These are phyloP conservation scores for Exutisphaerella laricina DNA, from an alignment of 2,329 filamentous ascomycete species.

Conservation along the genomic window DNA sequence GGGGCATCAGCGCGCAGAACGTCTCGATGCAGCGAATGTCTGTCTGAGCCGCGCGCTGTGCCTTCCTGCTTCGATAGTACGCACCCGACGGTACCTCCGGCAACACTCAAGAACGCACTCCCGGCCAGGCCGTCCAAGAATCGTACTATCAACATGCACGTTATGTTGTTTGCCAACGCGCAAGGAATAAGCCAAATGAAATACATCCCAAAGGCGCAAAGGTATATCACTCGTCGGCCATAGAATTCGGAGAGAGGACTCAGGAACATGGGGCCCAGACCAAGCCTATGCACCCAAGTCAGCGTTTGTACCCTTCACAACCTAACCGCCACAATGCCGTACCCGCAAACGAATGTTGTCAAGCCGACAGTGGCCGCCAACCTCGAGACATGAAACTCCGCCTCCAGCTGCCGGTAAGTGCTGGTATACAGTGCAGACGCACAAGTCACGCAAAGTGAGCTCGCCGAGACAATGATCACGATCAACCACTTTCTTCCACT, in stretches of 20 bases:
- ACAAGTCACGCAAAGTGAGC: conserved; percentile 78
- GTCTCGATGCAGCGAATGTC: no score
- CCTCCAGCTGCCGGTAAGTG: conserved; percentile 70
- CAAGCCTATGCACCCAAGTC: conserved; percentile 54
- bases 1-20: no score
- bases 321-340: background rate
- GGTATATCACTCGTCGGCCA: conserved; percentile 61
- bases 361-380: conserved; percentile 74
- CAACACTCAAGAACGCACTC: conserved; percentile 58
- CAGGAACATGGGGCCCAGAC: conserved; percentile 52
- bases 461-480: conserved; percentile 65
- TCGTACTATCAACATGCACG: conserved; percentile 62
- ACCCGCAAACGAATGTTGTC: conserved; percentile 58
- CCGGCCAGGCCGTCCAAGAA: conserved; percentile 73
- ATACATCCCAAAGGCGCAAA: conserved; percentile 60
- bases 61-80: no score
- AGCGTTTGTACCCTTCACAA: background rate
- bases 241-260: conserved; percentile 62
- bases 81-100: conserved; percentile 72
- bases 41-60: no score
- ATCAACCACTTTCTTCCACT: conserved; percentile 71
- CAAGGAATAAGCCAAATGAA: conserved; percentile 57
- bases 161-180: conserved; percentile 63
- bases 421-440: conserved; percentile 78
- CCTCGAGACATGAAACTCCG: conserved; percentile 65